Conservation (phyloP, 768 basidiomycete species). For the Hericium erinaceus region DNA sequence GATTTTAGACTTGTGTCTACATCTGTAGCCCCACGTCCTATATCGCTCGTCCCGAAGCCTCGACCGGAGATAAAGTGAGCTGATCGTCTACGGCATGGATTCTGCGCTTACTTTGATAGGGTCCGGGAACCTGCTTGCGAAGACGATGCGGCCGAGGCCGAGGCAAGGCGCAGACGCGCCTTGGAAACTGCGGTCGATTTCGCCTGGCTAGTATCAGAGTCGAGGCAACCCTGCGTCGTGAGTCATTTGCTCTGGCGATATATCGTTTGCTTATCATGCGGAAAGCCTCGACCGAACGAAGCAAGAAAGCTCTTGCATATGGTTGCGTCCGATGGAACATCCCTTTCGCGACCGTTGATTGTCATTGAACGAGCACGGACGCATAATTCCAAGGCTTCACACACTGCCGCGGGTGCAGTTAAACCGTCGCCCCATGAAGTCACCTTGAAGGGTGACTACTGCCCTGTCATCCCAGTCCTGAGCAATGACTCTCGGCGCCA, state of each 20-base stretch:
- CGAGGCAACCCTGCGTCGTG: slow-evolving; percentile 15
- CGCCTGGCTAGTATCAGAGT: slow-evolving; percentile 17
- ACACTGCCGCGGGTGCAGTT: neutral
- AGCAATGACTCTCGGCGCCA: neutral
- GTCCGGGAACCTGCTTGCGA: slow-evolving; percentile 20
- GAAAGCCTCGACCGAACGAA: slow-evolving; percentile 2
- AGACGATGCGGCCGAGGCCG: slow-evolving; percentile 21
- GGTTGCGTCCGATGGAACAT: neutral
- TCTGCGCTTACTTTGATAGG: slow-evolving; percentile 8
- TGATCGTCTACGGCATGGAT: neutral
- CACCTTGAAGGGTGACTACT: neutral
- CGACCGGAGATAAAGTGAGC: slow-evolving; percentile 5
- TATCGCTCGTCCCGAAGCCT: slow-evolving; percentile 9
- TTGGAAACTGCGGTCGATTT: slow-evolving; percentile 22
- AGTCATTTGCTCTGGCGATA: neutral
- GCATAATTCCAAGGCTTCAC: too few species aligned
- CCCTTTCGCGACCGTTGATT: neutral
- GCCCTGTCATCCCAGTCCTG: neutral
- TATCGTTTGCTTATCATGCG: neutral
- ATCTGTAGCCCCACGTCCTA: neutral
- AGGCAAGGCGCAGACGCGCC: slow-evolving; percentile 17
- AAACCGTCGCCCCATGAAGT: neutral
- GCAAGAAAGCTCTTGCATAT: slow-evolving; percentile 3
- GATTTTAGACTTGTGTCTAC: slow-evolving; percentile 12
- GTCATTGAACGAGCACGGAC: neutral